Percentiles rank a stretch among this genome's conserved stretches.
Conservation (phyloP, 2,329 filamentous ascomycete species). For the Macroventuria anomochaeta region DNA sequence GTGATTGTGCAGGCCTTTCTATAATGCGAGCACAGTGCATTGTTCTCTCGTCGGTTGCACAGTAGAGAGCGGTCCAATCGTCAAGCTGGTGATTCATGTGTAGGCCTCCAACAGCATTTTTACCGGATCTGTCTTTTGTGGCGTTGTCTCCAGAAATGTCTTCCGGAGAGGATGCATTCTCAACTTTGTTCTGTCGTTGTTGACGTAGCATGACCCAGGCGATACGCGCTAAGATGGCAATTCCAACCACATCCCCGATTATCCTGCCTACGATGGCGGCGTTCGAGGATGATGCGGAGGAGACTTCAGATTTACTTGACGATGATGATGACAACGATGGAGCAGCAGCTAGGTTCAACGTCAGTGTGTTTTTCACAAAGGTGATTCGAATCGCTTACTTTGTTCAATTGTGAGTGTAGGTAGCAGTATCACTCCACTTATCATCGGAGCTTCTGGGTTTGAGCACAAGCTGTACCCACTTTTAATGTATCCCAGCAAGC, state of each 20-base stretch:
- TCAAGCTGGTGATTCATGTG: too few species aligned
- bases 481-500: not conserved
- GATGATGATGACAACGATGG: not conserved
- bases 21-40: too few species aligned
- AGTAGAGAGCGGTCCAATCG: too few species aligned
- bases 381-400: not conserved
- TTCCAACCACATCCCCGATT: not conserved
- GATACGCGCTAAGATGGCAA: not conserved
- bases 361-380: not conserved
- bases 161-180: not conserved
- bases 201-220: not conserved
- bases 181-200: not conserved
- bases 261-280: not conserved
- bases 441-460: not conserved
- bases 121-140: too few species aligned
- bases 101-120: too few species aligned
- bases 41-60: too few species aligned
- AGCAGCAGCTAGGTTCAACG: not conserved
- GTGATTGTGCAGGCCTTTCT: too few species aligned
- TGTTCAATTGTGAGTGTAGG: not conserved
- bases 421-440: not conserved
- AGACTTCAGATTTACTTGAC: not conserved
- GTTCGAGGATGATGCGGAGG: not conserved
- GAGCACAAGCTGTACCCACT: not conserved
- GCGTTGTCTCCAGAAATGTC: not conserved